Base-by-base conservation (phyloP, 305 asterid genomes). In the Plantago coronopus region DNA sequence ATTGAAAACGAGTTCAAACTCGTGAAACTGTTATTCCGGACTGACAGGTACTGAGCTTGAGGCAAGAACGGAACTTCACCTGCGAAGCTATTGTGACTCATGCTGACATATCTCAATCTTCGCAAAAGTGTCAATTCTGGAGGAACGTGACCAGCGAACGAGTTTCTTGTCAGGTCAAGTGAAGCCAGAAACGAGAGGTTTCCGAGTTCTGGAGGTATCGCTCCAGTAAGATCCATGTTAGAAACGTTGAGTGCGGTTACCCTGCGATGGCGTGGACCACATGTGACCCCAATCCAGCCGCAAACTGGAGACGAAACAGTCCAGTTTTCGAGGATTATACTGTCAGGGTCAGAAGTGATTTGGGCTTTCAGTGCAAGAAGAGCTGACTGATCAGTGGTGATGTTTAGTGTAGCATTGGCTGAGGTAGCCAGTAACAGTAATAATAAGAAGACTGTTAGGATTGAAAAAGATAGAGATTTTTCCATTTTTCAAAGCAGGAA, bases 61-160 rank as follows among this genome's bases (percentile, higher is more conserved):
- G 56, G 56, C 56, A 50, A 50, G 56, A 50, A 14, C 17, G 56
- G 56, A 50, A 50, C 56, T 50, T 50, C 62, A 8, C 78, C 65
- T 2, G 29, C 14, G 27, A 66, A 71, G 22, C 27, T 55, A 69
- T 78, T 66, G 4, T 8, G 10, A 0, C 31, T 12, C 5, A 71
- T 19, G 27, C 31, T 49, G 7, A 72, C 38, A 25, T n/a, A 40
- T 22, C 46, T 67, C 61, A 67, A 59, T 17, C 71, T 37, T 23
- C 54, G 65, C 23, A 66, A 47, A 11, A 42, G 29, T 20, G 54
- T 10, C 29, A 66, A 23, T 6, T 50, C 56, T 4, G 3, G 12
- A 22, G 56, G 56, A 20, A 50, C 8, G 12, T 2, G 16, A 7
- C 56, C 56, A 17, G 27, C 5, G 37, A 50, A 50, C 17, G 5